Evolutionary conservation across 2,329 filamentous ascomycete genomes (phyloP).

Genomic region (Exophiala sp.): DNA sequence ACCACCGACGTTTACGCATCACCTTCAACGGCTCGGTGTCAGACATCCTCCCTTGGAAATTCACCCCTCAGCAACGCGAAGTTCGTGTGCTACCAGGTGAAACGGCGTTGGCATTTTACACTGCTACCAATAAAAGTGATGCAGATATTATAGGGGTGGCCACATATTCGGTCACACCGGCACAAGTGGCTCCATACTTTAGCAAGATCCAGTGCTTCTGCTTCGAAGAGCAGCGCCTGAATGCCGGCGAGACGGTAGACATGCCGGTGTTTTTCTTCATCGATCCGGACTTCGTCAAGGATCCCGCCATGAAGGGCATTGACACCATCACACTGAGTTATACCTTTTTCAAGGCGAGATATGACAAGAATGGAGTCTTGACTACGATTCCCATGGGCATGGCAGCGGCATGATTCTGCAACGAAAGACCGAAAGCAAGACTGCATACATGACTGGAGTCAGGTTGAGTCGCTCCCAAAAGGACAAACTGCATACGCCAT

Average conservation of each 20-base stretch:
- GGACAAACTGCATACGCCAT: background rate
- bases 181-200: slow-evolving; percentile 93
- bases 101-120: slow-evolving; percentile 96
- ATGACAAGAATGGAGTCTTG: slow-evolving; percentile 72
- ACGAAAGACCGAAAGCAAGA: background rate
- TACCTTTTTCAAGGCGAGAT: slow-evolving; percentile 93
- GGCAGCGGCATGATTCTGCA: slow-evolving; percentile 7
- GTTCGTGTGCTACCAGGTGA: slow-evolving; percentile 92
- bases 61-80: slow-evolving; percentile 91
- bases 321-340: slow-evolving; percentile 95
- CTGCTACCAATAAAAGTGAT: slow-evolving; percentile 82
- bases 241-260: slow-evolving; percentile 93
- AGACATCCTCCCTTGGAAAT: slow-evolving; percentile 95
- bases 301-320: slow-evolving; percentile 86
- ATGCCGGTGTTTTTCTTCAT: slow-evolving; percentile 99
- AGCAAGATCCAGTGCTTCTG: slow-evolving; percentile 99
- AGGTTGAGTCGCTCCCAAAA: too few relatives aligned
- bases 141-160: slow-evolving; percentile 96
- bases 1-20: slow-evolving; percentile 79
- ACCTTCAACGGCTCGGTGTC: slow-evolving; percentile 96
- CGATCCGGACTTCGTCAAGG: slow-evolving; percentile 87
- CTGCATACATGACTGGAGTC: too few relatives aligned
- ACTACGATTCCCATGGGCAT: slow-evolving; percentile 32
- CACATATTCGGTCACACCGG: slow-evolving; percentile 94
- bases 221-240: slow-evolving; percentile 92